Conservation (phyloP, 2,329 filamentous ascomycete species). For the Parasarocladium wereldwijsianum region DNA sequence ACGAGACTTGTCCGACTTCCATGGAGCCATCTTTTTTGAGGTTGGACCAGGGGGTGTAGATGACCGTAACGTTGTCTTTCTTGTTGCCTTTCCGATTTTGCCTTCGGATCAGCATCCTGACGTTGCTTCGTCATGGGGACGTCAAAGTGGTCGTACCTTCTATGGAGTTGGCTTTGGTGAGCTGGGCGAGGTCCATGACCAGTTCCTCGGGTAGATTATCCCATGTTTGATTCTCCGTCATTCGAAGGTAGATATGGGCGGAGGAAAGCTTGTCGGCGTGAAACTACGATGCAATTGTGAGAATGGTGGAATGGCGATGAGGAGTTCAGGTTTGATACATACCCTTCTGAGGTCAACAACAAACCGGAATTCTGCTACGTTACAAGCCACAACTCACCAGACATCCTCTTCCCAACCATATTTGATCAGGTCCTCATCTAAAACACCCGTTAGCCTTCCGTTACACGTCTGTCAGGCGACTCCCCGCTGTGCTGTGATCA, state of each 20-base stretch:
- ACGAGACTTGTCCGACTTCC: constrained; percentile 88
- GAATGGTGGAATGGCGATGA: not conserved
- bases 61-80: constrained; percentile 91
- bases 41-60: constrained; percentile 97
- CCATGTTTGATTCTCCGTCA: constrained; percentile 69
- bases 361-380: too few species aligned
- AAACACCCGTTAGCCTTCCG: not conserved
- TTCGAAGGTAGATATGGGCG: constrained; percentile 87
- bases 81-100: constrained; percentile 94
- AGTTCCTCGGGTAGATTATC: constrained; percentile 63
- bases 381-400: constrained; percentile 46
- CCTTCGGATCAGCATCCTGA: too few species aligned
- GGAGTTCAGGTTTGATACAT: too few species aligned
- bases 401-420: constrained; percentile 91
- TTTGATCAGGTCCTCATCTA: constrained; percentile 94
- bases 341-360: too few species aligned
- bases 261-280: constrained; percentile 96
- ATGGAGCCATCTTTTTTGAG: constrained; percentile 91
- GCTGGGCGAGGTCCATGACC: constrained; percentile 78
- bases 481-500: constrained; percentile 3
- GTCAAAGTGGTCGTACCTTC: too few species aligned
- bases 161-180: constrained; percentile 98
- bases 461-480: not conserved
- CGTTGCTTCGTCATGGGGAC: too few species aligned
- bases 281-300: constrained; percentile 58